Percentiles rank a stretch among this genome's conserved stretches.
These are phyloP conservation scores for Sclerotinia sclerotiorum DNA, from an alignment of 2,329 filamentous ascomycete genomes.

Conservation along the genomic window DNA sequence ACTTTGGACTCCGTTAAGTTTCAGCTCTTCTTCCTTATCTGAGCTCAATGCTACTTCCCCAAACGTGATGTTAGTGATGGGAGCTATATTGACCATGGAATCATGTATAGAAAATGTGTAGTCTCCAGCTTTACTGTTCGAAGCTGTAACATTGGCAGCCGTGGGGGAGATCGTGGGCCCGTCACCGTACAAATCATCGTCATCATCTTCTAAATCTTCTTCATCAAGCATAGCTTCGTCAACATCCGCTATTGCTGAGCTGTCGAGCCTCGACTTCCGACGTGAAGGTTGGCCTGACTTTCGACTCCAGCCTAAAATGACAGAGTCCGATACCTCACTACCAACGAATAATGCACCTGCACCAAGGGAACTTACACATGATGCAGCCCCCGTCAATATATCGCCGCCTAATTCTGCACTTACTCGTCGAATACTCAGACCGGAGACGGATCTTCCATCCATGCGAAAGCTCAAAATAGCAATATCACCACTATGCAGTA, in stretches of 20 bases:
- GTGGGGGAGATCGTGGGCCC: slow-evolving; percentile 46
- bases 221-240: slow-evolving; percentile 54
- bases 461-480: slow-evolving; percentile 78
- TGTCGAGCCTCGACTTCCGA: slow-evolving; percentile 61
- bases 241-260: slow-evolving; percentile 45
- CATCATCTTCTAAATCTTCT: slow-evolving; percentile 55
- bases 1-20: slow-evolving; percentile 51
- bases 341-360: slow-evolving; percentile 77
- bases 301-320: slow-evolving; percentile 76
- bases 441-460: slow-evolving; percentile 88
- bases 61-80: slow-evolving; percentile 72
- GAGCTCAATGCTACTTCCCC: slow-evolving; percentile 54
- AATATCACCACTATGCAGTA: slow-evolving; percentile 73
- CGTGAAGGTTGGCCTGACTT: slow-evolving; percentile 61
- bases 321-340: slow-evolving; percentile 78
- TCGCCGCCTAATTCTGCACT: slow-evolving; percentile 60
- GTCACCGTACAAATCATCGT: slow-evolving; percentile 62
- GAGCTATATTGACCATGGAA: slow-evolving; percentile 72
- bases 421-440: slow-evolving; percentile 71
- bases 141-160: slow-evolving; percentile 40
- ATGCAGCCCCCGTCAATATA: slow-evolving; percentile 60
- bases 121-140: slow-evolving; percentile 55
- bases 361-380: slow-evolving; percentile 68
- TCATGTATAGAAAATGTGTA: slow-evolving; percentile 78
- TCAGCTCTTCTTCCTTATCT: slow-evolving; percentile 48